Evolutionary conservation across 2,329 filamentous ascomycete species (phyloP), one percentile per base, ranked within the genome.

Genomic region (Beauveria rudraprayagi): DNA sequence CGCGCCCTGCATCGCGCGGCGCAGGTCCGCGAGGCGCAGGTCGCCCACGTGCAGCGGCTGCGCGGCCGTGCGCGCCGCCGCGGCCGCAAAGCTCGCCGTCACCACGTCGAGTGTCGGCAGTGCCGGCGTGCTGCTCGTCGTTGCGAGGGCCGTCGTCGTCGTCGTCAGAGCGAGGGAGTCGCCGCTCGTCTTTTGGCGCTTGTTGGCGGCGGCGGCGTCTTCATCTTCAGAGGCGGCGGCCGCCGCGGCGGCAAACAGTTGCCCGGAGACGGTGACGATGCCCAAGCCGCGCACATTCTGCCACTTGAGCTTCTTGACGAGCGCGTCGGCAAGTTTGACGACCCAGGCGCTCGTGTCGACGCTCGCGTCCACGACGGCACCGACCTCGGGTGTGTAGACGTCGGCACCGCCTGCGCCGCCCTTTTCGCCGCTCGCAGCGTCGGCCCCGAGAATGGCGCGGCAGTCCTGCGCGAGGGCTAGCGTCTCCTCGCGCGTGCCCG

Each of bases 261-360:
- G 86, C 10, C 92, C 94, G 2, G 91, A 95, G 60, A 99, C 81
- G n/a, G 93, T 95, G 17, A 96, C 93, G 61, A 99, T 91, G 44
- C 91, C 90, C 8, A 97, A 79, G 2, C 90, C 92, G 61, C 91
- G 87, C 26, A 97, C 92, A 62, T 91, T 92, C 76, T 97, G 94
- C 94, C 94, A 97, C 70, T 90, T 91, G 63, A 99, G 81, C 67
- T 89, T 89, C 74, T 91, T 91, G 62, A 96, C 89, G 22, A 99
- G 84, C 50, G 84, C 79, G 66, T 93, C 90, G 54, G 91, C 92
- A 19, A 99, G 82, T 73, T 92, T 96, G 63, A 99, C 90, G 26
- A 90, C 88, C 94, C 95, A 99, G 4, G 94, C 92, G 71, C 97
- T 97, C 5, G 93, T 97, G 71, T 99, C 94, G 47, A 97, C 93